Conservation (phyloP, 371 early-diverging fungal species). For the Syncephalastrum monosporum region DNA sequence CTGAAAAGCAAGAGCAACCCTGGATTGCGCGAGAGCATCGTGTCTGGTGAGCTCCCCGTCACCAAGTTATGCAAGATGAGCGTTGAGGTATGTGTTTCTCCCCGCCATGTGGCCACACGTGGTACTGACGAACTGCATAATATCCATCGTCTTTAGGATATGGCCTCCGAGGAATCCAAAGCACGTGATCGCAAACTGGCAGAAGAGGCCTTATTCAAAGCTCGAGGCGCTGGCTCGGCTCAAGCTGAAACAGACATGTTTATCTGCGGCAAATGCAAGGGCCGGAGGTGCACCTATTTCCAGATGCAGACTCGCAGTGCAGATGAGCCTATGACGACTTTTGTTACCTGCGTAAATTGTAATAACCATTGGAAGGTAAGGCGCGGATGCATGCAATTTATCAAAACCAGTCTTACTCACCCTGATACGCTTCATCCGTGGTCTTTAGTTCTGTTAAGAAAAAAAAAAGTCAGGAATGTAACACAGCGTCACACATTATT, state of each 20-base stretch:
- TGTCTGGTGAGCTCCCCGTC: conserved; percentile 66
- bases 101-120: too few relatives aligned
- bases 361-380: conserved; percentile 82
- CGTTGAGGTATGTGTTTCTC: conserved; percentile 45
- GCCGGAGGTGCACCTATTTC: conserved; percentile 89
- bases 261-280: conserved; percentile 92
- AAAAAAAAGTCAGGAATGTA: too few relatives aligned
- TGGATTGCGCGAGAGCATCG: conserved; percentile 69
- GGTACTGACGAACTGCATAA: too few relatives aligned
- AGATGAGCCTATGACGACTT: conserved; percentile 99
- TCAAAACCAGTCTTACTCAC: too few relatives aligned
- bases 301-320: conserved; percentile 95
- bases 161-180: conserved; percentile 86
- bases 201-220: conserved; percentile 74
- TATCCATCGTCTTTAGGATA: conserved; percentile 47
- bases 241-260: conserved; percentile 94
- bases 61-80: conserved; percentile 78
- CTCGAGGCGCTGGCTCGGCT: conserved; percentile 75
- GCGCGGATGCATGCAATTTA: not conserved
- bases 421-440: too few relatives aligned
- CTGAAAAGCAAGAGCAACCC: conserved; percentile 85
- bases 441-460: too few relatives aligned
- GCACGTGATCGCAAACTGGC: conserved; percentile 69
- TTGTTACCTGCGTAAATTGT: conserved; percentile 87
- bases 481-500: too few relatives aligned